Base-by-base conservation (phyloP, 2,329 filamentous ascomycete species). In the Paecilomyces formosus region DNA sequence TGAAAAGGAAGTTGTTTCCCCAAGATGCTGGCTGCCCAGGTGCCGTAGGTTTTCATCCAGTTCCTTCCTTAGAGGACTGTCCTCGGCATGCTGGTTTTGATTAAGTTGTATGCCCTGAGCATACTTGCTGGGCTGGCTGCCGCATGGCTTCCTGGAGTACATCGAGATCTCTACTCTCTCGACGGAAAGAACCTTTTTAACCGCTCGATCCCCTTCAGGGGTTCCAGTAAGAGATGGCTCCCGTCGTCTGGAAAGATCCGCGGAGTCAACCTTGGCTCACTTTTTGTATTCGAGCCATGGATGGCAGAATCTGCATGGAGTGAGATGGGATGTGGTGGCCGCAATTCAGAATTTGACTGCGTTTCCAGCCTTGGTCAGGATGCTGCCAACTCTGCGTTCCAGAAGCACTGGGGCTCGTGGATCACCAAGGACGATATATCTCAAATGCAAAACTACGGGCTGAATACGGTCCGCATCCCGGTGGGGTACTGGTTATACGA, bases 401-500 rank as follows among this genome's bases (percentile, higher is more conserved):
- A 77, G 58, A 65, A 68, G 6, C 82, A 85, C 65, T 84, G 81
- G 80, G 69, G 66, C 28, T 73, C 73, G 0, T 85, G 77, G 74
- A 79, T 83, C 60, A 80, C 75, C 3, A 64, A 78, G 57, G 64
- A 72, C 1, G 81, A 84, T 64, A 73, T 85, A 54, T 65, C 76
- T 22, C 67, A 78, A 62, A 84, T 84, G 71, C 65, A 71, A n/a
- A 72, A 67, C 50, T 78, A 76, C 50, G 80, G 81, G 0, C 68
- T 84, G 49, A 84, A 84, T 65, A 80, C 81, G 0, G 73, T 85
- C 53, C 76, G 81, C 4, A 77, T 85, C 22, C 81, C 82, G 0
- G 70, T 84, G 3, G 82, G 82, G 8, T 85, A 82, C 68, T 85
- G 81, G 81, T 71, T 83, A 39, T 72, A 79, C 49, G 80, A 83